A percentile compares a stretch with the other conserved stretches of the same genome.
phyloP scores from a whole-genome alignment of 495 filamentous ascomycete species.

The Friedmanniomyces endolithicus region DNA sequence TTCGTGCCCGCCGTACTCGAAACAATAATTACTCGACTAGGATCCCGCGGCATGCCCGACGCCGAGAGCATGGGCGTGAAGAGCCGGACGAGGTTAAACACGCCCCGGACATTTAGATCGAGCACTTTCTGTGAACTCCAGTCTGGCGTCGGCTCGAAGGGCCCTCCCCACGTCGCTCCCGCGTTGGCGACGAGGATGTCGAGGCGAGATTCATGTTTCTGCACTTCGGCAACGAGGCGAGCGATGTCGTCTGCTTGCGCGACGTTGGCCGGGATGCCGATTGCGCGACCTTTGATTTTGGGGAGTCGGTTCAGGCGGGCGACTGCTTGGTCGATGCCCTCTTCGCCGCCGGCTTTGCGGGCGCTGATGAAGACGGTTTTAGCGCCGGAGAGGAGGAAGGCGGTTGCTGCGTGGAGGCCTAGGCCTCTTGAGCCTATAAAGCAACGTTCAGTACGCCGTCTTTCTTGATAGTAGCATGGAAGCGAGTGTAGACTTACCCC shows the following conservation, averaged over 20 bases:
- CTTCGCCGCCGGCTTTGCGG: constrained; percentile 26
- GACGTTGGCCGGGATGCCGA: constrained; percentile 35
- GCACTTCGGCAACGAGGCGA: constrained; percentile 28
- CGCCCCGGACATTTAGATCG: constrained; percentile 34
- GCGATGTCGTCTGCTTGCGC: constrained; percentile 31
- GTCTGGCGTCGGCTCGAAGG: constrained; percentile 34
- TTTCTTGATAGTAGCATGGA: neutral
- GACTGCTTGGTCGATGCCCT: constrained; percentile 34
- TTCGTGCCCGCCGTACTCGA: constrained; percentile 29
- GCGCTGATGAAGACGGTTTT: constrained; percentile 33
- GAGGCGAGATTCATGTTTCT: constrained; percentile 26
- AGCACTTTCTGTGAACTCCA: constrained; percentile 30
- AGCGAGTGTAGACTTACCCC: constrained; percentile 18
- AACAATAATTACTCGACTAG: constrained; percentile 31
- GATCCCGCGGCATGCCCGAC: constrained; percentile 27
- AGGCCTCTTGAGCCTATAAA: constrained; percentile 30
- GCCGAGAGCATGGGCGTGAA: constrained; percentile 29
- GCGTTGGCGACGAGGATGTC: constrained; percentile 36
- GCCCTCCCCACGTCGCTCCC: constrained; percentile 34
- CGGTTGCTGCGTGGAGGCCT: constrained; percentile 33
- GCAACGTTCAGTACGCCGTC: neutral
- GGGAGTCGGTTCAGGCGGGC: constrained; percentile 30
- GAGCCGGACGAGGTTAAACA: constrained; percentile 29
- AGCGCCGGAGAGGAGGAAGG: constrained; percentile 33
- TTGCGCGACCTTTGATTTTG: constrained; percentile 28